Evolutionary conservation across 208 protist species (phyloP), one percentile per base, ranked within the genome.

Genomic region (Herpetomonas tarakana): DNA sequence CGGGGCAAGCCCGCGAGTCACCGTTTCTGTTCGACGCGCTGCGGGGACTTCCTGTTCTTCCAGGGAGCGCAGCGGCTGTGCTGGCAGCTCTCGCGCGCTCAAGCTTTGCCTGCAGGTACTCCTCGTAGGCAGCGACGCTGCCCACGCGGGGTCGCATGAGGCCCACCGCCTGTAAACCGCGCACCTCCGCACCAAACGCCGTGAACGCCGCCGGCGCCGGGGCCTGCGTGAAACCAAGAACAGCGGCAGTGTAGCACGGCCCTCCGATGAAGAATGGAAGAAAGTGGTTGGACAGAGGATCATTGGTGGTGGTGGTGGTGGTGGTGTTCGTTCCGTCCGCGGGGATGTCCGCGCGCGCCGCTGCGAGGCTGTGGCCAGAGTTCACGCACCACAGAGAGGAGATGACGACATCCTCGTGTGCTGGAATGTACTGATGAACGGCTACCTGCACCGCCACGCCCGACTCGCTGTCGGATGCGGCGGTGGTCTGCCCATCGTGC

Each of bases 371-470:
- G 45, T 49, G 54, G 14, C 65, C 65, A 49, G 56, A 57, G 62
- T 67, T 63, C 19, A 81, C 60, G 27, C 65, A 70, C 75, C 75
- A 81, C 25, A 81, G 49, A 26, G 63, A 81, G 1, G 69, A 73
- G 26, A 81, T 24, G 7, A 70, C 31, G 0, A 81, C 62, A 38
- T 81, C 75, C 3, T 41, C 26, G n/a, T 21, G 28, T 16, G 60
- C 54, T 0, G 58, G 60, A 2, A 77, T 38, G 45, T 58, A 71
- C 58, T 72, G 75, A 24, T 81, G 75, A 14, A 71, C 69, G 0
- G 58, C 62, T 18, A 81, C 59, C 52, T 81, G 75, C 18, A 81
- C 29, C 4, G 58, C 74, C 11, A 81, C 58, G 45, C 56, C 62
- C 22, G 68, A 64, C 18, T 50, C 58, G 14, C 75, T 27, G 19